Percentiles rank a stretch among this genome's conserved stretches.
These are phyloP conservation scores for Fusarium luffae DNA, from an alignment of 2,329 filamentous ascomycete species.

Conservation along the genomic window DNA sequence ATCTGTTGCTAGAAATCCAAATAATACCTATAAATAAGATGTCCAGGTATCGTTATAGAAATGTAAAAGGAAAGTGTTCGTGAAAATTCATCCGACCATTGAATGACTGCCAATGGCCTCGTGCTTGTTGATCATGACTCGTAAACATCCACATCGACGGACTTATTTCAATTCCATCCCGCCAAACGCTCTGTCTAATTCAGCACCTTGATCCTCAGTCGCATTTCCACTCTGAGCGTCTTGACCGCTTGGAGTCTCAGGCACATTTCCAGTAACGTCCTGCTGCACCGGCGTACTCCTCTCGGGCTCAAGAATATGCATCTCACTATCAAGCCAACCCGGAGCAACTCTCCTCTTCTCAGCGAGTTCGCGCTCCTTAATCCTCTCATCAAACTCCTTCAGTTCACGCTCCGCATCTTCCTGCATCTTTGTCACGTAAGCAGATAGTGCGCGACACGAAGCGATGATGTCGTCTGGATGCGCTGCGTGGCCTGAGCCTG, in stretches of 20 bases:
- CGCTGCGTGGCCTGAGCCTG: constrained; percentile 81
- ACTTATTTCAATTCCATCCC: constrained; percentile 53
- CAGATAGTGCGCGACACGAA: constrained; percentile 81
- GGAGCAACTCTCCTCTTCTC: constrained; percentile 84
- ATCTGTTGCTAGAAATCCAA: no score
- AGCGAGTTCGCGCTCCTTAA: constrained; percentile 73
- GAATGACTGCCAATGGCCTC: constrained; percentile 5
- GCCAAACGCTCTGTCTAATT: constrained; percentile 69
- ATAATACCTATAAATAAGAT: background rate
- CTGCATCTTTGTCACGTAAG: constrained; percentile 77
- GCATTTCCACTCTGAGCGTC: constrained; percentile 39
- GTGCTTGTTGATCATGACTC: constrained; percentile 23
- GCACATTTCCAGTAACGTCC: constrained; percentile 41
- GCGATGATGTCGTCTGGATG: constrained; percentile 87
- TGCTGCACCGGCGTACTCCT: constrained; percentile 52
- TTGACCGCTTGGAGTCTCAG: constrained; percentile 27
- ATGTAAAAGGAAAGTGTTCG: background rate
- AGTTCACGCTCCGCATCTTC: constrained; percentile 75
- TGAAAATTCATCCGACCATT: background rate
- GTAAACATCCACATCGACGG: constrained; percentile 3
- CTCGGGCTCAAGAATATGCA: constrained; percentile 75
- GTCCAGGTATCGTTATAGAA: background rate
- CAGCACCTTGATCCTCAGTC: constrained; percentile 63
- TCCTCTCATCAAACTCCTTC: constrained; percentile 74
- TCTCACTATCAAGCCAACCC: constrained; percentile 82